Percentiles rank a stretch among this genome's conserved stretches.
Evolutionary conservation across 2,329 filamentous ascomycete species (phyloP).

Genomic region (Microsporum ferrugineum): DNA sequence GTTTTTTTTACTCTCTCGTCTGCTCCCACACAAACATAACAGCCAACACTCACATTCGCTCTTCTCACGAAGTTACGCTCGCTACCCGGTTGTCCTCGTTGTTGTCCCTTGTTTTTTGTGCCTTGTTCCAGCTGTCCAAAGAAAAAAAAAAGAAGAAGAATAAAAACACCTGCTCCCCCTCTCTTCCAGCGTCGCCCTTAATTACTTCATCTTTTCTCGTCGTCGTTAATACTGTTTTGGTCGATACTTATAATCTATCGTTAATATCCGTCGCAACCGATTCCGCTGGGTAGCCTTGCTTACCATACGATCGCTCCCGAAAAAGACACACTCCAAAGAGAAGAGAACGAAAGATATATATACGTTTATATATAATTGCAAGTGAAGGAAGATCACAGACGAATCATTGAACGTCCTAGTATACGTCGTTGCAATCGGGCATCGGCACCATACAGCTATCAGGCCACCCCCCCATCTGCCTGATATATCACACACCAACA

Average conservation of each 20-base stretch:
- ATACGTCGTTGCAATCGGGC: neutral
- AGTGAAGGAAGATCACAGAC: neutral
- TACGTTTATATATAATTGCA: neutral
- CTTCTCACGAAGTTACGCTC: constrained; percentile 29
- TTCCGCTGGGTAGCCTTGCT: neutral
- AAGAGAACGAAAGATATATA: neutral
- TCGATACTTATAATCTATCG: neutral
- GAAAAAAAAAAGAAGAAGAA: neutral
- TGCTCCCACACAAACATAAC: neutral
- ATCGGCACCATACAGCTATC: neutral
- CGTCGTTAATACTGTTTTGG: neutral
- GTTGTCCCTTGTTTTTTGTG: constrained; percentile 7
- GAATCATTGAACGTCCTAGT: too few relatives aligned
- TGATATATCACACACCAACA: neutral
- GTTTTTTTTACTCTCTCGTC: neutral
- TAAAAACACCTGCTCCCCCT: neutral
- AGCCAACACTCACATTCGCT: constrained; percentile 22
- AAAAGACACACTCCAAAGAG: neutral
- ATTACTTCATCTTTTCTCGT: neutral
- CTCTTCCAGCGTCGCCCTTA: neutral
- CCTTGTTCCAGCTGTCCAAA: constrained; percentile 21
- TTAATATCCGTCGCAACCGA: neutral
- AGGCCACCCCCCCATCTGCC: neutral
- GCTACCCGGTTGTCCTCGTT: constrained; percentile 24
- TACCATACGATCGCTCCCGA: neutral